Conservation (phyloP, 176 grass and related monocot genomes). For the Calamus simplicifolius region DNA sequence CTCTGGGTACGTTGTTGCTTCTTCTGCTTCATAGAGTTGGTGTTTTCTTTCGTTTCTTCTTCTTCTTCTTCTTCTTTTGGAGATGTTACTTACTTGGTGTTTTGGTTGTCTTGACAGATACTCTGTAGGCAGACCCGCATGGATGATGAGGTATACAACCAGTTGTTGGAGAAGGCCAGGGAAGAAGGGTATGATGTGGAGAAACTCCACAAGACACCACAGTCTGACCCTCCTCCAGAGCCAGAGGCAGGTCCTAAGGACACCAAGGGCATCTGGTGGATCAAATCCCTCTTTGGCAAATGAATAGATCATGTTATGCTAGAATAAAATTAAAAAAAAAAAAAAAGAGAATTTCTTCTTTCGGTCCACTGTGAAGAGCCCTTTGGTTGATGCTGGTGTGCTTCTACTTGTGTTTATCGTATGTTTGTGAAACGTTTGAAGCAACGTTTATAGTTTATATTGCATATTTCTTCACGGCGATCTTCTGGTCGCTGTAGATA, state of each 20-base stretch:
- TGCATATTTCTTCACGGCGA: too few species aligned
- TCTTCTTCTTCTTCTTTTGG: too few species aligned
- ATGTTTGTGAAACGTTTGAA: too few species aligned
- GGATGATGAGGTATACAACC: slow-evolving; percentile 42
- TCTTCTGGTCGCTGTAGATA: too few species aligned
- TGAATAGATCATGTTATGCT: slow-evolving; percentile 6
- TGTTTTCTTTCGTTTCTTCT: too few species aligned
- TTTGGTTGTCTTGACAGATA: slow-evolving; percentile 23
- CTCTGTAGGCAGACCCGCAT: slow-evolving; percentile 58
- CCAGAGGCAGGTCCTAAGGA: slow-evolving; percentile 30
- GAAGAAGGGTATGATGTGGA: slow-evolving; percentile 55
- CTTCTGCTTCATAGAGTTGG: too few species aligned
- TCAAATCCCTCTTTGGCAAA: slow-evolving; percentile 76
- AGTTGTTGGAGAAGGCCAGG: slow-evolving; percentile 45
- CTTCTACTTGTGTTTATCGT: too few species aligned
- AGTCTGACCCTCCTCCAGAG: slow-evolving; percentile 48
- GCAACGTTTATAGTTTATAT: too few species aligned
- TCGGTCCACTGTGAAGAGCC: too few species aligned
- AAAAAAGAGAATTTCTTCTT: too few species aligned
- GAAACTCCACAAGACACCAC: slow-evolving; percentile 47
- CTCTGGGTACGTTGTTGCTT: slow-evolving; percentile 50
- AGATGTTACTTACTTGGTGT: neutral
- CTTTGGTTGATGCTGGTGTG: too few species aligned
- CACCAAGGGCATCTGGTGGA: slow-evolving; percentile 52
- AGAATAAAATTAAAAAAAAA: too few species aligned